phyloP scores from a whole-genome alignment of 306 rosid genomes.

The Fragaria ananassa region DNA sequence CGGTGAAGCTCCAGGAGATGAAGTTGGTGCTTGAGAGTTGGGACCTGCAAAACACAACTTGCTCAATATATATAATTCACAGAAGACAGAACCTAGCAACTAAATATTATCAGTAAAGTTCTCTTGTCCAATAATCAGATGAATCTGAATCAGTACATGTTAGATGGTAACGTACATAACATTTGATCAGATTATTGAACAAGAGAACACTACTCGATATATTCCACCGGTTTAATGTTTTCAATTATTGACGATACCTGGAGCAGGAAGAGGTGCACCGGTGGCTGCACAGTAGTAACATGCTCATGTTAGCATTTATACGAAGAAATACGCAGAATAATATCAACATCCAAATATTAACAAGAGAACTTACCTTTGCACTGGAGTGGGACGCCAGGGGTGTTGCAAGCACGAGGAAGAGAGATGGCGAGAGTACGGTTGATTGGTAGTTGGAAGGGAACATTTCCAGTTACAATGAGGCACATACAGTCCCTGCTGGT shows the following conservation, averaged over 20 bases:
- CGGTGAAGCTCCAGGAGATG: conserved; percentile 57
- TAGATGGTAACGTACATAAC: not conserved
- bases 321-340: not conserved
- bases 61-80: not conserved
- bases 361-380: conserved; percentile 34
- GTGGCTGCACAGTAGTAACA: conserved; percentile 45
- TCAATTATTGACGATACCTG: conserved; percentile 41
- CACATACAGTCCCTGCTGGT: conserved; percentile 61
- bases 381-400: conserved; percentile 69
- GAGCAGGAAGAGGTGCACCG: conserved; percentile 63
- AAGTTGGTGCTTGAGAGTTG: conserved; percentile 41
- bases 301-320: conserved; percentile 8
- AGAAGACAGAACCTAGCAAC: not conserved
- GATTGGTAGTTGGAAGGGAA: conserved; percentile 62
- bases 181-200: not conserved
- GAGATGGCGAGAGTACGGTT: conserved; percentile 63
- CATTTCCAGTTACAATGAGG: conserved; percentile 47
- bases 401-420: conserved; percentile 86
- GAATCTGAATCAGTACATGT: not conserved
- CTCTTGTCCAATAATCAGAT: not conserved
- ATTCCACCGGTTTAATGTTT: not conserved
- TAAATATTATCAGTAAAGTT: not conserved
- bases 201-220: not conserved
- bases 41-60: conserved; percentile 45
- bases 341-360: not conserved